Percentiles rank a stretch among this genome's conserved stretches.
Evolutionary conservation across 78 protist species (phyloP).

Genomic region (Dictyostelium intermedium): DNA sequence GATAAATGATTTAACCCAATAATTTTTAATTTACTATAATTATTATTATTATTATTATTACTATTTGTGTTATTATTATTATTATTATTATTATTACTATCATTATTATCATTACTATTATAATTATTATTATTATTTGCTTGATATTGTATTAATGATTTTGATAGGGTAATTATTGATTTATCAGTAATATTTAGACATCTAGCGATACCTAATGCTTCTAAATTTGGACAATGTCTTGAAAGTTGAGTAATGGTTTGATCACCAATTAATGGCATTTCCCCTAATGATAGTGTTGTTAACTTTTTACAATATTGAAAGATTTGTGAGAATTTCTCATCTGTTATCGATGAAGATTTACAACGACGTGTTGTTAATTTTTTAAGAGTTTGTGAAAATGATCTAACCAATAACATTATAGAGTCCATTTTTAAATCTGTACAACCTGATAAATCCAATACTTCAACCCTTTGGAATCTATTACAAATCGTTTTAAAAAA

Average conservation of each 20-base stretch:
- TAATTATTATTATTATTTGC: not conserved
- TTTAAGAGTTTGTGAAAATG: slow-evolving; percentile 22
- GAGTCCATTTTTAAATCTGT: slow-evolving; percentile 36
- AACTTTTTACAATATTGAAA: slow-evolving; percentile 10
- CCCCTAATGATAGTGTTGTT: slow-evolving; percentile 22
- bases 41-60: not conserved
- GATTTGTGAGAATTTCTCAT: slow-evolving; percentile 6
- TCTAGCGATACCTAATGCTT: slow-evolving; percentile 26
- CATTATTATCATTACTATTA: not conserved
- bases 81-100: not conserved
- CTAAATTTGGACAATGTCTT: not conserved
- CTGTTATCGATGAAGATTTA: slow-evolving; percentile 23
- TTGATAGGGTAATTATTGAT: not conserved
- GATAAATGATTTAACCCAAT: slow-evolving; percentile 52
- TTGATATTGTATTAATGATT: not conserved
- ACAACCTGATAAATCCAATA: slow-evolving; percentile 66
- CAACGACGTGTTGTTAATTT: slow-evolving; percentile 49
- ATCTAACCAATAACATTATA: not conserved
- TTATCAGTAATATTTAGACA: slow-evolving; percentile 26
- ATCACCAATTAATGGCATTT: slow-evolving; percentile 58
- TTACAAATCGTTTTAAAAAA: slow-evolving; percentile 4
- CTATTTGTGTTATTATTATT: not conserved
- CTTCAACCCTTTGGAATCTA: slow-evolving; percentile 27
- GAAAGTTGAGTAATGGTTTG: not conserved
- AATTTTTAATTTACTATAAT: not conserved